phyloP scores from a whole-genome alignment of 73 alveolate genomes.

The Symbiodinium natans region DNA sequence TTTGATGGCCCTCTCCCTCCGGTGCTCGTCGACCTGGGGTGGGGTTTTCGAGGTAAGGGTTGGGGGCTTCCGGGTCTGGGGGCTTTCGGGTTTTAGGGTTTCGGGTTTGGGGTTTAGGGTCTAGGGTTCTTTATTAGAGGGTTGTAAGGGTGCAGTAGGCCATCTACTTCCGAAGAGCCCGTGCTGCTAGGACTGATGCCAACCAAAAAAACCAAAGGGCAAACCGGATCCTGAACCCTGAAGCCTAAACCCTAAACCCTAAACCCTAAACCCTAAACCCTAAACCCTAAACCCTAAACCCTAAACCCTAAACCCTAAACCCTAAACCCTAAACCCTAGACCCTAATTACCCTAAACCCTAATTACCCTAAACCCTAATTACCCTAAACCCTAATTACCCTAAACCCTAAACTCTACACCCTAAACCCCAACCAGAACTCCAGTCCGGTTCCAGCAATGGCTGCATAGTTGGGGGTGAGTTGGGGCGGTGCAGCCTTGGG shows the following conservation, averaged over 20 bases:
- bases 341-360: not conserved
- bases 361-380: too few species aligned
- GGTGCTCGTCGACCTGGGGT: slow-evolving; percentile 36
- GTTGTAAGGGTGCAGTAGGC: too few species aligned
- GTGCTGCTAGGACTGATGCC: too few species aligned
- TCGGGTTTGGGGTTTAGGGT: not conserved
- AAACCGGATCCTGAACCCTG: too few species aligned
- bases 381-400: not conserved
- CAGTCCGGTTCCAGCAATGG: too few species aligned
- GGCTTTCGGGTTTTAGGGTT: not conserved
- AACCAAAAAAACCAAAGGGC: too few species aligned
- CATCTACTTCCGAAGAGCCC: too few species aligned
- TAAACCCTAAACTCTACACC: not conserved
- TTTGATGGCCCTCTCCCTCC: slow-evolving; percentile 29
- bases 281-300: not conserved
- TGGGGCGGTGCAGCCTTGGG: too few species aligned
- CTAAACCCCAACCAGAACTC: not conserved
- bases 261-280: not conserved
- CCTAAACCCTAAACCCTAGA: not conserved
- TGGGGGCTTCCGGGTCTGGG: not conserved
- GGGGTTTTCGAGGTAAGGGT: not conserved
- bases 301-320: not conserved
- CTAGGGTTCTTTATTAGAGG: too few species aligned
- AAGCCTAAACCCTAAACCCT: too few species aligned
- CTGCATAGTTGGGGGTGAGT: too few species aligned